phyloP scores from a whole-genome alignment of 2,329 filamentous ascomycete species.

The Penicillium sp. region DNA sequence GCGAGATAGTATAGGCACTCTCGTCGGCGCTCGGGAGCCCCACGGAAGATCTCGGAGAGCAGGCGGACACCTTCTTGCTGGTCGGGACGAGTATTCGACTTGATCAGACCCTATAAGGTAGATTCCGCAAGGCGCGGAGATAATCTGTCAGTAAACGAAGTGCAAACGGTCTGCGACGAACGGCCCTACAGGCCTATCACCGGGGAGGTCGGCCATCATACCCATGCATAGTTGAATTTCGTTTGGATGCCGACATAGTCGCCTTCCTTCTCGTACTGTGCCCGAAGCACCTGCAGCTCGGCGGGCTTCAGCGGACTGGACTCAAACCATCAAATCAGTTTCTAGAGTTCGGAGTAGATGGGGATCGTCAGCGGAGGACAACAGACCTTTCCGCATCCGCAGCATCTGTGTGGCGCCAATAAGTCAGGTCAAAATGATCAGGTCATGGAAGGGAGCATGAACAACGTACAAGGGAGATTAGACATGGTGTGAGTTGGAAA shows the following conservation, averaged over 20 bases:
- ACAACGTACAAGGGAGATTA: slow-evolving; percentile 57
- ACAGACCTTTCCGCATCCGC: slow-evolving; percentile 92
- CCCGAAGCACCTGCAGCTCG: slow-evolving; percentile 88
- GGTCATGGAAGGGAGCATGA: not conserved
- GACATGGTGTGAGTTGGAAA: slow-evolving; percentile 43
- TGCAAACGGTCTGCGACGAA: not conserved
- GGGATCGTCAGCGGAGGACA: not conserved
- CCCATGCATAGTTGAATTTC: slow-evolving; percentile 99
- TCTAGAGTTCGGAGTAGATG: slow-evolving; percentile 2
- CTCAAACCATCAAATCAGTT: slow-evolving; percentile 20
- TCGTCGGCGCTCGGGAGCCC: slow-evolving; percentile 86
- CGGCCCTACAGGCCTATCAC: not conserved
- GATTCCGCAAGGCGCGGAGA: slow-evolving; percentile 23
- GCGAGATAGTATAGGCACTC: slow-evolving; percentile 99
- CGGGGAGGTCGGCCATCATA: slow-evolving; percentile 52
- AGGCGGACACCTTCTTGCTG: slow-evolving; percentile 94
- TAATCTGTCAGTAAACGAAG: slow-evolving; percentile 10
- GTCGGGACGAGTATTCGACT: slow-evolving; percentile 81
- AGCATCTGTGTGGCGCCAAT: slow-evolving; percentile 69
- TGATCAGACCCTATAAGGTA: slow-evolving; percentile 79
- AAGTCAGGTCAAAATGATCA: slow-evolving; percentile 9
- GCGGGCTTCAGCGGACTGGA: slow-evolving; percentile 83
- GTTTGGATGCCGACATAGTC: slow-evolving; percentile 97
- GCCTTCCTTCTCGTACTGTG: slow-evolving; percentile 97
- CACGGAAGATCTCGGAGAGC: slow-evolving; percentile 95